These are phyloP conservation scores for Ceriops tagal DNA, from an alignment of 345 rosid species.

Conservation along the genomic window DNA sequence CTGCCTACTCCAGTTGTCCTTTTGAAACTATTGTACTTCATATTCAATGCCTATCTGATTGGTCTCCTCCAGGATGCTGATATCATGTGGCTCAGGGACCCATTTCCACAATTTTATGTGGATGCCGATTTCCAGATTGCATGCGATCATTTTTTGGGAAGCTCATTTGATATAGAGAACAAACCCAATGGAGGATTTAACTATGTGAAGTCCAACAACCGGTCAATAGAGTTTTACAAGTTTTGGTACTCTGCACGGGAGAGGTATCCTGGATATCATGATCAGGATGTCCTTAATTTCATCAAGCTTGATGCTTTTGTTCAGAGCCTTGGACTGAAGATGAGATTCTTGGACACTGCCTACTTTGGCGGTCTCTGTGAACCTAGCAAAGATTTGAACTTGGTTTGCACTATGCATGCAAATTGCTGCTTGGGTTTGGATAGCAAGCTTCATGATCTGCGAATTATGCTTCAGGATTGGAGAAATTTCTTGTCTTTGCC, in stretches of 20 bases:
- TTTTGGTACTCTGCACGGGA: constrained; percentile 70
- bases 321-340: constrained; percentile 45
- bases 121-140: constrained; percentile 83
- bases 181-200: constrained; percentile 75
- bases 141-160: constrained; percentile 67
- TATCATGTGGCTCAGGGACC: constrained; percentile 92
- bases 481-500: constrained; percentile 55
- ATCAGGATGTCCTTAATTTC: constrained; percentile 72
- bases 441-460: constrained; percentile 72
- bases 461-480: constrained; percentile 82
- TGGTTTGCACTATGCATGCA: constrained; percentile 85
- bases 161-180: constrained; percentile 43
- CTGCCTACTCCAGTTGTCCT: not conserved
- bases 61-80: constrained; percentile 70
- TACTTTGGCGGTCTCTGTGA: constrained; percentile 87
- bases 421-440: constrained; percentile 80
- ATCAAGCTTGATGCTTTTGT: constrained; percentile 54
- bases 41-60: constrained; percentile 19
- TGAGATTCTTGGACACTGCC: constrained; percentile 70
- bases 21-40: not conserved
- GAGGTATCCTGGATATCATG: constrained; percentile 56
- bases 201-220: constrained; percentile 62
- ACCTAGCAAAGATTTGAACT: constrained; percentile 67
- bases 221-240: constrained; percentile 70
- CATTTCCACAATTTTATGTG: constrained; percentile 57